Conservation (phyloP, 257 asterid genomes). For the Solanum bulbocastanum region DNA sequence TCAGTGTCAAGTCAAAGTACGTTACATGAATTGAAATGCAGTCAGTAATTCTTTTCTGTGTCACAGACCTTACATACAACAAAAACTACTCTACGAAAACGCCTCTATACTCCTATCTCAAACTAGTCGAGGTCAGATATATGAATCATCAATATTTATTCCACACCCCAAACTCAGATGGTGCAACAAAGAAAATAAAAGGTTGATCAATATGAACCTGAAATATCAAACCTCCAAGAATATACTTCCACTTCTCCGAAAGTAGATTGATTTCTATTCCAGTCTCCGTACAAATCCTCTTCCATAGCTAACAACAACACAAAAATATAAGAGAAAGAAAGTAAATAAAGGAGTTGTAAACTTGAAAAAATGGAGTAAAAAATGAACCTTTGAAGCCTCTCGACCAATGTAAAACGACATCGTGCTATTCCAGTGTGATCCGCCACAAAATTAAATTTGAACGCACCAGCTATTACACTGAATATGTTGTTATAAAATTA, state of each 20-base stretch:
- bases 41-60: background rate
- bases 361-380: background rate
- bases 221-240: conserved; percentile 53
- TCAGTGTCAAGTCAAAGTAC: background rate
- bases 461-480: background rate
- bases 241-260: conserved; percentile 59
- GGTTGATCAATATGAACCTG: conserved; percentile 26
- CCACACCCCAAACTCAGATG: background rate
- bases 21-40: background rate
- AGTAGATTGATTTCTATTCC: conserved; percentile 53
- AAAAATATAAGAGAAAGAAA: background rate
- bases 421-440: conserved; percentile 8
- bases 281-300: conserved; percentile 48
- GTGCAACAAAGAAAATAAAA: background rate
- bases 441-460: conserved; percentile 1
- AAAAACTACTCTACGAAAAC: background rate
- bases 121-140: background rate
- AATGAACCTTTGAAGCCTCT: conserved; percentile 83
- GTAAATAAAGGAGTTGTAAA: background rate
- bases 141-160: background rate
- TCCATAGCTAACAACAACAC: conserved; percentile 38
- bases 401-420: conserved; percentile 95
- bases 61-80: background rate
- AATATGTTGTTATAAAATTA: background rate
- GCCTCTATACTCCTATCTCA: background rate